Conservation (phyloP, 2,329 filamentous ascomycete genomes). For the Aspergillus sp. region DNA sequence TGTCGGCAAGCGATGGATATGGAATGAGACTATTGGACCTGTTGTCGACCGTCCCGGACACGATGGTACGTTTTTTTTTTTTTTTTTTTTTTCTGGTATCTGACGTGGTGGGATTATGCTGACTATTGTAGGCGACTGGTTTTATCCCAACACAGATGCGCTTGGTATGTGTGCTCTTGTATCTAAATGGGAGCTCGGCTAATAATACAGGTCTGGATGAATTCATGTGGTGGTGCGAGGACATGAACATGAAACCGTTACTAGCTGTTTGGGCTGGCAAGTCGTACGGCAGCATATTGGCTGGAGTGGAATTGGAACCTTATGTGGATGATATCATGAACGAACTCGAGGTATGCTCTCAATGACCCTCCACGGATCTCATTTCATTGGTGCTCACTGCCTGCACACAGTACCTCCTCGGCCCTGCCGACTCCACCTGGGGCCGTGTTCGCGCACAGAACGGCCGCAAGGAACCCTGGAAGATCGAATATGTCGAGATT, state of each 20-base stretch:
- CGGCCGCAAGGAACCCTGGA: conserved; percentile 53
- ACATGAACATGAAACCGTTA: conserved; percentile 50
- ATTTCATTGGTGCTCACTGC: too few relatives aligned
- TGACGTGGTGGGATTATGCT: not conserved
- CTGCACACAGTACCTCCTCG: conserved; percentile 43
- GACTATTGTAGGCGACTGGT: conserved; percentile 41
- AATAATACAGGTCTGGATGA: conserved; percentile 43
- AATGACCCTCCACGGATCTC: too few relatives aligned
- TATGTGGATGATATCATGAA: conserved; percentile 55
- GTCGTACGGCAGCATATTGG: conserved; percentile 43
- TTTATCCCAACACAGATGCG: conserved; percentile 55
- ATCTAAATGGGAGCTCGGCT: too few relatives aligned
- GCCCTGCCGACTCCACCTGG: conserved; percentile 46
- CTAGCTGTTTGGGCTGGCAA: conserved; percentile 53
- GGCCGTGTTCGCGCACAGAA: conserved; percentile 50
- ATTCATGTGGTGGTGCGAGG: conserved; percentile 54
- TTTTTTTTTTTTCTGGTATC: too few relatives aligned
- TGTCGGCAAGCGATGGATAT: conserved; percentile 29
- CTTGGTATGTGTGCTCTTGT: conserved; percentile 21
- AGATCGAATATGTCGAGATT: conserved; percentile 53
- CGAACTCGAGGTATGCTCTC: conserved; percentile 43
- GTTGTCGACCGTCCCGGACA: conserved; percentile 45
- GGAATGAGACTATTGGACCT: conserved; percentile 37
- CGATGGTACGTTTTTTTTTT: conserved; percentile 12
- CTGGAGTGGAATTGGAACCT: conserved; percentile 43